A percentile compares a stretch with the other conserved stretches of the same genome.
These are phyloP conservation scores for Talaromyces sp. DNA, from an alignment of 2,329 filamentous ascomycete genomes.

Conservation along the genomic window DNA sequence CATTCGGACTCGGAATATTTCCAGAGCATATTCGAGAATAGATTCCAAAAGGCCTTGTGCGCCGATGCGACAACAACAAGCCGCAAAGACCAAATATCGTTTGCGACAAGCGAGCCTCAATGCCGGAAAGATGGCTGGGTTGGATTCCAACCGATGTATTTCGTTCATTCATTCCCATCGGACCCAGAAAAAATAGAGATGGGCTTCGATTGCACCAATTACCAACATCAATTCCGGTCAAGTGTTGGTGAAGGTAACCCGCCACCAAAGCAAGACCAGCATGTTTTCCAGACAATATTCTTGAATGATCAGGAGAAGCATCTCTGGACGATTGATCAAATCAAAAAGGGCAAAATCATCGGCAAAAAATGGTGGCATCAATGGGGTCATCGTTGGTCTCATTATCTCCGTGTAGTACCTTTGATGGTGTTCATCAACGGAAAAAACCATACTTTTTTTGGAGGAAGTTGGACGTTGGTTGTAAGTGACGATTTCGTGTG, in stretches of 20 bases:
- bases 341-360: slow-evolving; percentile 54
- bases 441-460: slow-evolving; percentile 58
- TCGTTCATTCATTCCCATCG: slow-evolving; percentile 53
- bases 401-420: slow-evolving; percentile 61
- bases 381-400: slow-evolving; percentile 57
- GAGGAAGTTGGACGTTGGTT: slow-evolving; percentile 65
- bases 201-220: slow-evolving; percentile 72
- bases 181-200: slow-evolving; percentile 54
- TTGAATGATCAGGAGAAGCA: slow-evolving; percentile 54
- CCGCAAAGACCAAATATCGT: slow-evolving; percentile 43
- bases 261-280: slow-evolving; percentile 47
- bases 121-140: slow-evolving; percentile 31
- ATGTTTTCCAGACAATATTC: slow-evolving; percentile 67
- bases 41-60: slow-evolving; percentile 48
- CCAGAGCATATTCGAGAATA: slow-evolving; percentile 54
- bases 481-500: slow-evolving; percentile 37
- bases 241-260: slow-evolving; percentile 22
- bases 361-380: slow-evolving; percentile 61
- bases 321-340: slow-evolving; percentile 55
- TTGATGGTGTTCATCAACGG: slow-evolving; percentile 70
- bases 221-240: slow-evolving; percentile 65
- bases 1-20: slow-evolving; percentile 57
- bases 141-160: slow-evolving; percentile 57
- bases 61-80: slow-evolving; percentile 41
- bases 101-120: slow-evolving; percentile 39